Evolutionary conservation across 2,329 filamentous ascomycete species (phyloP).

Genomic region (Amauroascus niger): DNA sequence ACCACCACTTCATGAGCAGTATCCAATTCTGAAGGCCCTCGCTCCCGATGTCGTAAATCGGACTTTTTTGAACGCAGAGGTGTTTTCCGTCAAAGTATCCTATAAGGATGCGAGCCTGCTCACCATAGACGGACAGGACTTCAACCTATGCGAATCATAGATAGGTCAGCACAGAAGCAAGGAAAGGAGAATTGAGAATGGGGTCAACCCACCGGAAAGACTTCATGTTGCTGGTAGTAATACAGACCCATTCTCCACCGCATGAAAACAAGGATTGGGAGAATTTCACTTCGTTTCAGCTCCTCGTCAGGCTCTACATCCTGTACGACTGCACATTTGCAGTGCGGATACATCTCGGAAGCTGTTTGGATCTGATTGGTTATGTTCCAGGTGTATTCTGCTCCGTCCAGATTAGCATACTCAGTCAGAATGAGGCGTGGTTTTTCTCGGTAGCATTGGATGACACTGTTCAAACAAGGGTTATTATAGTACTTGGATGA

Average conservation of each 20-base stretch:
- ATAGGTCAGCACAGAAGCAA: not conserved
- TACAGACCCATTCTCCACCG: constrained; percentile 2
- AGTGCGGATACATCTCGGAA: not conserved
- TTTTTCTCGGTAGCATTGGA: constrained; percentile 5
- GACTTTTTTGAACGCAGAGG: constrained; percentile 1
- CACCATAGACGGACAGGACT: constrained; percentile 1
- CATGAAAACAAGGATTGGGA: constrained; percentile 1
- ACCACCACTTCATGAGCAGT: not conserved
- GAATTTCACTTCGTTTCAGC: not conserved
- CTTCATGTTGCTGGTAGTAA: constrained; percentile 2
- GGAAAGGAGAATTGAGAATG: not conserved
- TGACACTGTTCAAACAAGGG: not conserved
- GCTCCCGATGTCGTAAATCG: not conserved
- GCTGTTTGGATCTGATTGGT: not conserved
- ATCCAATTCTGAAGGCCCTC: not conserved
- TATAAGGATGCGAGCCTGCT: not conserved
- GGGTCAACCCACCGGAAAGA: constrained; percentile 1
- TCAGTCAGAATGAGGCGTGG: not conserved
- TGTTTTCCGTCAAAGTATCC: constrained; percentile 1
- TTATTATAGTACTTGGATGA: not conserved
- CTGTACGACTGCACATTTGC: not conserved
- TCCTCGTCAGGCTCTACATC: not conserved
- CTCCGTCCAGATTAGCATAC: not conserved
- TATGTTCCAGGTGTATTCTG: not conserved
- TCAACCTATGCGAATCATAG: constrained; percentile 1